phyloP scores from a whole-genome alignment of 805 yeast species.

The Saccharomycopsis vini region DNA sequence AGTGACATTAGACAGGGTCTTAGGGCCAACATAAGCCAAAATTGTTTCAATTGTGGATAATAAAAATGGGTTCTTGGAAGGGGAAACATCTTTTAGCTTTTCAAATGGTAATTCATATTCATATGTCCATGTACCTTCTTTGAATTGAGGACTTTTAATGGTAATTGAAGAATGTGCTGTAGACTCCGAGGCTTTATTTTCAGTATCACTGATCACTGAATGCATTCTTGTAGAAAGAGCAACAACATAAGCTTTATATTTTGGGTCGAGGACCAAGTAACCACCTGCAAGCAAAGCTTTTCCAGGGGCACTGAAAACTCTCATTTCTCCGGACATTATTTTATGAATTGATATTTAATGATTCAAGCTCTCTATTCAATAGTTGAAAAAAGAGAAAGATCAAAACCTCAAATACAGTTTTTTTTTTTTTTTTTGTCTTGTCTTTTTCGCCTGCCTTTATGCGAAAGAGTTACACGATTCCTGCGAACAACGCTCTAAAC shows the following conservation, averaged over 20 bases:
- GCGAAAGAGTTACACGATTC: too few relatives aligned
- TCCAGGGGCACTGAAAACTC: conserved; percentile 92
- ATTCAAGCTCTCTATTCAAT: too few relatives aligned
- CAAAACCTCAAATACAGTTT: too few relatives aligned
- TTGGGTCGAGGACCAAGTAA: conserved; percentile 76
- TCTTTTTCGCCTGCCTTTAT: too few relatives aligned
- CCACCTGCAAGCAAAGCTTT: conserved; percentile 95
- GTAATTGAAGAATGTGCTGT: conserved; percentile 32
- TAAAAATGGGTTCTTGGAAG: conserved; percentile 36
- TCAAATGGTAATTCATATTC: neutral
- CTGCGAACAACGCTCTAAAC: too few relatives aligned
- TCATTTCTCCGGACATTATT: too few relatives aligned
- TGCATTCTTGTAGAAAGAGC: conserved; percentile 90
- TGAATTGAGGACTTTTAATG: conserved; percentile 71
- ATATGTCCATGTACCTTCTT: conserved; percentile 62
- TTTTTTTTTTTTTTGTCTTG: too few relatives aligned
- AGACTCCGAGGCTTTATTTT: conserved; percentile 11
- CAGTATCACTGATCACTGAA: conserved; percentile 38
- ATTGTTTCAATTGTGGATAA: conserved; percentile 52
- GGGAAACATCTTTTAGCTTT: conserved; percentile 13
- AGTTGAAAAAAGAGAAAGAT: too few relatives aligned
- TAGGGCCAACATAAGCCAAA: conserved; percentile 40
- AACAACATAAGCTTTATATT: conserved; percentile 67
- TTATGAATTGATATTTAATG: too few relatives aligned
- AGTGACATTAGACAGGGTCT: conserved; percentile 24